phyloP scores from a whole-genome alignment of 495 filamentous ascomycete species.

The Penicillium roqueforti region DNA sequence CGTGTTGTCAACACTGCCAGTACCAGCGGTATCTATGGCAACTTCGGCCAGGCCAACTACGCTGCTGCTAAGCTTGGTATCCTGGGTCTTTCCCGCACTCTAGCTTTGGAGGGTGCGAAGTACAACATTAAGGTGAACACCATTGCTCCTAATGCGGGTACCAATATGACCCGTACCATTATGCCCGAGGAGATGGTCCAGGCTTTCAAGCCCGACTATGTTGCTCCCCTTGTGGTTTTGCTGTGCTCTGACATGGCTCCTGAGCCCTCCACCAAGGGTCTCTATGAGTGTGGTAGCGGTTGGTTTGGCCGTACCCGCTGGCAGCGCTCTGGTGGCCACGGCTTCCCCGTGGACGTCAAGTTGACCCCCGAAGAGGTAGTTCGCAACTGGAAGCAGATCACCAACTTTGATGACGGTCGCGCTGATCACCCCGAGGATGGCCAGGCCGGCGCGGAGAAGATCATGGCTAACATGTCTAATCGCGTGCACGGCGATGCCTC shows the following conservation, averaged over 20 bases:
- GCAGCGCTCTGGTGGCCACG: conserved; percentile 88
- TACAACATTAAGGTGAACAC: conserved; percentile 99
- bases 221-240: conserved; percentile 85
- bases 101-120: conserved; percentile 90
- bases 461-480: conserved; percentile 92
- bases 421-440: conserved; percentile 82
- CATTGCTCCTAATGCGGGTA: conserved; percentile 95
- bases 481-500: conserved; percentile 45
- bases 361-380: conserved; percentile 84
- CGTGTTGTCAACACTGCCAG: conserved; percentile 95
- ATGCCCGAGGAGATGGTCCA: conserved; percentile 97
- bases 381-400: conserved; percentile 72
- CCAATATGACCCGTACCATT: conserved; percentile 90
- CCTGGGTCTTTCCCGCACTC: conserved; percentile 86
- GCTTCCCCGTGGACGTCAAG: conserved; percentile 85
- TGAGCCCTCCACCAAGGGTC: conserved; percentile 74
- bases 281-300: conserved; percentile 96
- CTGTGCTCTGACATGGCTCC: conserved; percentile 87
- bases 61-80: conserved; percentile 94
- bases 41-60: conserved; percentile 99
- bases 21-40: conserved; percentile 96
- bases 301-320: conserved; percentile 91
- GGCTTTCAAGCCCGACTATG: conserved; percentile 99
- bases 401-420: conserved; percentile 84
- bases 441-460: conserved; percentile 71